Percentiles rank a stretch among this genome's conserved stretches.
Conservation (phyloP, 1,284 basidiomycete genomes). For the Earliella scabrosa region DNA sequence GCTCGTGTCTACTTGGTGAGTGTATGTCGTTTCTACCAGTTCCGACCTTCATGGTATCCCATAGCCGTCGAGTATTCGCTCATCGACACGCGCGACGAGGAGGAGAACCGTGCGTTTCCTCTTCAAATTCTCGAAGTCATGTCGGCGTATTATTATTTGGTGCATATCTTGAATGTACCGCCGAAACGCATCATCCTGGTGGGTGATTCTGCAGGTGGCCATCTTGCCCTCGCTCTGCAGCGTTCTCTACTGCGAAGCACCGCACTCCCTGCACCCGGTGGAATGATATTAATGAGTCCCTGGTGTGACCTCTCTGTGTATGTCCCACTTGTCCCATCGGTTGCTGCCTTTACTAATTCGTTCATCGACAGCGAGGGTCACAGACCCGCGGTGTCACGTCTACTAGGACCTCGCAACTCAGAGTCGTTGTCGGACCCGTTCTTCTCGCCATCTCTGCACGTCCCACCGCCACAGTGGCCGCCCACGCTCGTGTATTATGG, state of each 20-base stretch:
- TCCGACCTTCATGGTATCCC: background rate
- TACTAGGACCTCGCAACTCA: slow-evolving; percentile 7
- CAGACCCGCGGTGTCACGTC: background rate
- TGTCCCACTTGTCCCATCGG: background rate
- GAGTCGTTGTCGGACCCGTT: slow-evolving; percentile 10
- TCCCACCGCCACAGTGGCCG: slow-evolving; percentile 13
- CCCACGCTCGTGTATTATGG: slow-evolving; percentile 21
- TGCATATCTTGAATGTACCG: slow-evolving; percentile 8
- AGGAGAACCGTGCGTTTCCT: slow-evolving; percentile 9
- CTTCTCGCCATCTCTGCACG: slow-evolving; percentile 19
- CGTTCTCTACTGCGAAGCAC: slow-evolving; percentile 15
- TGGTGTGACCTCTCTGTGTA: slow-evolving; percentile 22
- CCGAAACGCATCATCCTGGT: slow-evolving; percentile 11
- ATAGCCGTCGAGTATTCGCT: slow-evolving; percentile 23
- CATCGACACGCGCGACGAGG: background rate
- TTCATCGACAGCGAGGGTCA: slow-evolving; percentile 1
- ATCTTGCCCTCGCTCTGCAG: slow-evolving; percentile 18
- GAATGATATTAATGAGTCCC: slow-evolving; percentile 19
- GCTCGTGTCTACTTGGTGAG: slow-evolving; percentile 19
- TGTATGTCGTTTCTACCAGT: background rate
- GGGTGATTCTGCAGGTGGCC: slow-evolving; percentile 23
- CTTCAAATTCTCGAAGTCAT: slow-evolving; percentile 20
- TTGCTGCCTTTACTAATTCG: background rate
- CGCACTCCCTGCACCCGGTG: slow-evolving; percentile 4
- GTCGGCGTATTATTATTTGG: slow-evolving; percentile 15